Conservation (phyloP, 805 yeast species). For the Danielia oregonensis region DNA sequence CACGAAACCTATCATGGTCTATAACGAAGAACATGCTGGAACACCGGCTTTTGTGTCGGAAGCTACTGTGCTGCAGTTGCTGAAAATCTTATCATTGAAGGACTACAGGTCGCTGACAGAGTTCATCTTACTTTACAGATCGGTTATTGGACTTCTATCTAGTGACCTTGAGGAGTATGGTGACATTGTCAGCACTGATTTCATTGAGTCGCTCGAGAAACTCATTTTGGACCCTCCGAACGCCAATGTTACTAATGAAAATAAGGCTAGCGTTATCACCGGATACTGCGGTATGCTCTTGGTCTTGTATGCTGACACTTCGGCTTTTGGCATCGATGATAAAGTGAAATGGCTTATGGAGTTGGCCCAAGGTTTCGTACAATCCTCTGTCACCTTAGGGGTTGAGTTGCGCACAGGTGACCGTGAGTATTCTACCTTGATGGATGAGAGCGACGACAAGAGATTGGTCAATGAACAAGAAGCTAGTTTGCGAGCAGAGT, state of each 20-base stretch:
- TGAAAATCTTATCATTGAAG: slow-evolving; percentile 27
- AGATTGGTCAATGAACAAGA: slow-evolving; percentile 32
- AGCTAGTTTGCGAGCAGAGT: slow-evolving; percentile 28
- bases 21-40: slow-evolving; percentile 34
- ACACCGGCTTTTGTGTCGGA: slow-evolving; percentile 32
- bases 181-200: slow-evolving; percentile 28
- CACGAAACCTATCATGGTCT: slow-evolving; percentile 34
- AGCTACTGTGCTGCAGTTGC: slow-evolving; percentile 30
- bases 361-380: slow-evolving; percentile 36
- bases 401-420: slow-evolving; percentile 38
- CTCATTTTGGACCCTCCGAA: slow-evolving; percentile 34
- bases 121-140: slow-evolving; percentile 37
- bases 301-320: slow-evolving; percentile 45
- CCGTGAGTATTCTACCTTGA: slow-evolving; percentile 38
- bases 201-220: slow-evolving; percentile 21
- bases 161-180: slow-evolving; percentile 52
- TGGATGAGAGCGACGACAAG: slow-evolving; percentile 35
- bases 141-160: slow-evolving; percentile 40
- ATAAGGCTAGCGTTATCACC: slow-evolving; percentile 34
- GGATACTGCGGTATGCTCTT: slow-evolving; percentile 39
- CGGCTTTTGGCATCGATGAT: slow-evolving; percentile 49
- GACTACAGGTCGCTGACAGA: slow-evolving; percentile 39
- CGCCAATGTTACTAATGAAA: slow-evolving; percentile 31
- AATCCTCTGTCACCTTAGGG: slow-evolving; percentile 27
- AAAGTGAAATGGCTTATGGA: slow-evolving; percentile 41